Evolutionary conservation across 2,329 filamentous ascomycete genomes (phyloP), one percentile per base, ranked within the genome.

Genomic region (Juglanconis juglandina): DNA sequence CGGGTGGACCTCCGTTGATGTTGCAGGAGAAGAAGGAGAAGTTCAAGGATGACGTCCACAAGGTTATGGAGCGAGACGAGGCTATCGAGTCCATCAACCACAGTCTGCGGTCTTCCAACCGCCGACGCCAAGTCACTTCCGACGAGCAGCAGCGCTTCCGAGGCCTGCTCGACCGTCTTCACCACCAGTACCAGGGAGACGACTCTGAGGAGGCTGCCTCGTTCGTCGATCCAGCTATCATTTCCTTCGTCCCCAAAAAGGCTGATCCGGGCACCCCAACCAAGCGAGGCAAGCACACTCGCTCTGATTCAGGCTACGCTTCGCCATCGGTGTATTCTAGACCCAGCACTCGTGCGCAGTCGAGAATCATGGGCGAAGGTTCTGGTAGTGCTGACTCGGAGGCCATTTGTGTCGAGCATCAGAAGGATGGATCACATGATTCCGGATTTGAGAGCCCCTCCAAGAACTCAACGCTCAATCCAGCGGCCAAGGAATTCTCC

Each of bases 401-500:
- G 8, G 17, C 53, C 5, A 5, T 48, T 6, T 8, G n/a, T 17
- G 11, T 33, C 4, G 32, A 51, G 17, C 54, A 54, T 52, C 24
- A 24, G 30, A 55, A 55, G 5, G 11, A 13, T 17, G 35, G 24
- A 24, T 57, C 57, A 3, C 57, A 55, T 10, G n/a, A 55, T 10
- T 49, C 41, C 11, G 39, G 41, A n/a, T 34, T 34, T 24, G 32
- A 47, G 30, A 56, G 41, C 9, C 37, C 54, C 6, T 56, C 54
- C 14, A 63, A 61, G 35, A 32, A 32, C 37, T 58, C 61, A 13
- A 53, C 33, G 1, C 58, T 63, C n/a, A 63, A 63, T 30, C 61
- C 61, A 8, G 41, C 61, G 6, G 61, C 61, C 44, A 61, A 53
- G n/a, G 58, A 39, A 44, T 63, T 63, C 50, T 54, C 61, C 10